Evolutionary conservation across 805 yeast genomes (phyloP).

Genomic region (Pichia manshurica): DNA sequence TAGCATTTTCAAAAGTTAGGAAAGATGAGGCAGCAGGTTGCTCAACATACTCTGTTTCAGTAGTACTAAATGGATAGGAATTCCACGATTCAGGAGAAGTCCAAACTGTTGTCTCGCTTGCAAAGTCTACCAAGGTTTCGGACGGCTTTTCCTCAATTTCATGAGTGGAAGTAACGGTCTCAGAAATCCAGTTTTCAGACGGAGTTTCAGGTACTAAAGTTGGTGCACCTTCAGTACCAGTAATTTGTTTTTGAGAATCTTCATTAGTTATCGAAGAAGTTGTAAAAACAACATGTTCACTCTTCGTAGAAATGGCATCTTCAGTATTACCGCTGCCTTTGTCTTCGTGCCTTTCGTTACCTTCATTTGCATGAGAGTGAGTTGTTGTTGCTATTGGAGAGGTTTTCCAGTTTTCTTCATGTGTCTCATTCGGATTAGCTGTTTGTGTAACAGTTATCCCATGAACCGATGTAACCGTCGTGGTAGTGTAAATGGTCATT

Average conservation of each 20-base stretch:
- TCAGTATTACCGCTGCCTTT: too few species aligned
- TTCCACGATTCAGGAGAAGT: conserved; percentile 8
- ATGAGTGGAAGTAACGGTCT: not conserved
- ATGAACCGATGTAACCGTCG: conserved; percentile 12
- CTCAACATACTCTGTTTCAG: not conserved
- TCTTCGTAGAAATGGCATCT: too few species aligned
- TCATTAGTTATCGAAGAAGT: not conserved
- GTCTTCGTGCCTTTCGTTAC: too few species aligned
- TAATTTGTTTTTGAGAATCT: not conserved
- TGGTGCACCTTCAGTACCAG: too few species aligned
- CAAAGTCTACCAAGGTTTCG: not conserved
- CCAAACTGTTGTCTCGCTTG: not conserved
- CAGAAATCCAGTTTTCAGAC: too few species aligned
- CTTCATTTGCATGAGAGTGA: too few species aligned
- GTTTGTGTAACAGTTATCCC: conserved; percentile 1
- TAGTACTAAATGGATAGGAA: conserved; percentile 7
- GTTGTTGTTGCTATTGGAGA: too few species aligned
- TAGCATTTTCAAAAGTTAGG: not conserved
- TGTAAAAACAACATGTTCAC: too few species aligned
- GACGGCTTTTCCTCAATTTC: not conserved
- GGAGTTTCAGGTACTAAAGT: too few species aligned
- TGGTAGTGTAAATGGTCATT: conserved; percentile 13
- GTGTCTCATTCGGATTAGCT: not conserved
- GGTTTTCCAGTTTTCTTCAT: too few species aligned
- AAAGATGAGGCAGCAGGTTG: not conserved